Evolutionary conservation across 345 rosid genomes (phyloP), one percentile per base, ranked within the genome.

Genomic region (Aegle marmelos): DNA sequence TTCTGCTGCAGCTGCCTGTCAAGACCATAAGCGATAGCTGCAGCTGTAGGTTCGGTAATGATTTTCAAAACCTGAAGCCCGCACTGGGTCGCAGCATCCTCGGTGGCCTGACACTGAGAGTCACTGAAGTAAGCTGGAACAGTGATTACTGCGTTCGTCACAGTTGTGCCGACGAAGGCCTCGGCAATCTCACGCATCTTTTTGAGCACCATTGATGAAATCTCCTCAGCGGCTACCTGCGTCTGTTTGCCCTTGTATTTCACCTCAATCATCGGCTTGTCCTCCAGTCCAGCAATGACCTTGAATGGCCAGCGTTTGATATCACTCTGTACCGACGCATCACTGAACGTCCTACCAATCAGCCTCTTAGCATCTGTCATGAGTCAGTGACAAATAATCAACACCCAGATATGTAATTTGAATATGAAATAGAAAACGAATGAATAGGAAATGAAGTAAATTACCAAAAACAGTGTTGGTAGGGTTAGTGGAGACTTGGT

Each of bases 131-230:
- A 82, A 24, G 89, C 87, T 7, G 89, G 89, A 22, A 86, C 87
- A 3, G 87, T 84, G 3, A 86, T 87, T 7, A 84, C 86, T 0
- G 89, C 87, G 33, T 85, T 85, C 72, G 80, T 85, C 10, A 87
- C 50, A 0, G 85, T 10, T 25, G 77, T 22, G 6, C 87, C 90
- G 19, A 87, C 81, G 79, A 83, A 91, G 0, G 89, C 90, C 78
- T 88, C 94, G 0, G 91, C 93, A 70, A 85, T 83, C 78, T 88
- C 91, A 28, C 94, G 91, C 89, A 89, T 91, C 87, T 87, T 91
- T 9, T 70, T 87, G 9, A 90, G 88, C 58, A 90, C 87, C 92
- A 87, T 90, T 9, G 91, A 86, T n/a, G 93, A 88, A 80, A 90
- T 88, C 69, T 90, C 91, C 74, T 90, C 93, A 11, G 91, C 91